Conservation (phyloP, 495 filamentous ascomycete genomes). For the Penicillium longicatenatum region DNA sequence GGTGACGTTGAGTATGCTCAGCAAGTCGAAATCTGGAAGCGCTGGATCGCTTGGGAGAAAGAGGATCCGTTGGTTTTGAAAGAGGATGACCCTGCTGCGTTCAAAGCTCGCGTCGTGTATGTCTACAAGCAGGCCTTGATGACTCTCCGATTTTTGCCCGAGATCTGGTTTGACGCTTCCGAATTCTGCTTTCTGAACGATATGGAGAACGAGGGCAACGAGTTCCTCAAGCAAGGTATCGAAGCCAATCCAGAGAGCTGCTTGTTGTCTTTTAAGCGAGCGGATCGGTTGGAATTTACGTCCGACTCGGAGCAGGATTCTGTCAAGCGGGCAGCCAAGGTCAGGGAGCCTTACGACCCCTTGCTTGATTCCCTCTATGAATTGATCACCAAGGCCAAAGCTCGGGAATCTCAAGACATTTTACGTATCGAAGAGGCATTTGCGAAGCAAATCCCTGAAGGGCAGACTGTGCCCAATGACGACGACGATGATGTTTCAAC, state of each 20-base stretch:
- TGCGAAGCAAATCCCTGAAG: slow-evolving; percentile 39
- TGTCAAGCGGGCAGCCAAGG: slow-evolving; percentile 65
- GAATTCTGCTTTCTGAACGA: slow-evolving; percentile 88
- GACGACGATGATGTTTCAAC: slow-evolving; percentile 65
- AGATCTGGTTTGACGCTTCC: slow-evolving; percentile 93
- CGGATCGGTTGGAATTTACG: slow-evolving; percentile 77
- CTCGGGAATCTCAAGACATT: slow-evolving; percentile 69
- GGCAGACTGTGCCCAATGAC: slow-evolving; percentile 48
- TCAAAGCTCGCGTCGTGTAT: slow-evolving; percentile 77
- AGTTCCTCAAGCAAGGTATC: slow-evolving; percentile 79
- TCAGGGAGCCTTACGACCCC: slow-evolving; percentile 80
- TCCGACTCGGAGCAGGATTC: slow-evolving; percentile 71
- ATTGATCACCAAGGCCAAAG: slow-evolving; percentile 70
- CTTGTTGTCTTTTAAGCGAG: slow-evolving; percentile 82
- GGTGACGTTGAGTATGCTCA: slow-evolving; percentile 82
- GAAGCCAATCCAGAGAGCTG: slow-evolving; percentile 92
- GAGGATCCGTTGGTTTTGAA: slow-evolving; percentile 83
- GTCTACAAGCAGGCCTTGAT: slow-evolving; percentile 94
- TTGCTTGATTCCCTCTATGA: slow-evolving; percentile 83
- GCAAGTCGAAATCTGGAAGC: slow-evolving; percentile 90
- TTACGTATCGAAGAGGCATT: slow-evolving; percentile 68
- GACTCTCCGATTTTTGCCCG: slow-evolving; percentile 89
- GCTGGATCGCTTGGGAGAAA: slow-evolving; percentile 94
- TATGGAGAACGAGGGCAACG: slow-evolving; percentile 65
- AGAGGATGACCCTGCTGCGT: slow-evolving; percentile 71